Evolutionary conservation across 768 basidiomycete species (phyloP).

Genomic region (Suillus sp.): DNA sequence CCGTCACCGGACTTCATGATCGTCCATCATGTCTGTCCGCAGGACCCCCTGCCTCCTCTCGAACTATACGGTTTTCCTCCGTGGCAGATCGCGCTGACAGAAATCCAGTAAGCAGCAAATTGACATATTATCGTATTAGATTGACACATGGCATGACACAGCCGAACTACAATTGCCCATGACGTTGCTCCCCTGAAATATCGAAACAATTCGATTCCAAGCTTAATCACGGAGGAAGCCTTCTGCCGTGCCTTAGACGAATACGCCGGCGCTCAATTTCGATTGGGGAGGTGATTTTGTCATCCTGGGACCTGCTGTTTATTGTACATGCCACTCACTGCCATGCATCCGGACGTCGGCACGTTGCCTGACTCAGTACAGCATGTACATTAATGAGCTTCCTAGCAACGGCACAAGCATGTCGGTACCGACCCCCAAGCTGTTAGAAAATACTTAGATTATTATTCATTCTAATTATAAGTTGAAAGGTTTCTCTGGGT

Average conservation of each 20-base stretch:
- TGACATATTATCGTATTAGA: background rate
- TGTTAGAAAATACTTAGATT: background rate
- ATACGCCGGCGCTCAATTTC: slow-evolving; percentile 74
- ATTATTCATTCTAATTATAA: background rate
- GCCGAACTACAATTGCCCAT: slow-evolving; percentile 27
- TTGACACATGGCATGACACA: slow-evolving; percentile 11
- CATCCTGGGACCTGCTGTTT: slow-evolving; percentile 3
- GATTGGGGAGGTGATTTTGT: slow-evolving; percentile 64
- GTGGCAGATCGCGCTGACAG: slow-evolving; percentile 83
- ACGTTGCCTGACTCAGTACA: background rate
- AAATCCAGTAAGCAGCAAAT: slow-evolving; percentile 63
- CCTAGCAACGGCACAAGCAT: background rate
- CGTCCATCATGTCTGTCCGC: slow-evolving; percentile 56
- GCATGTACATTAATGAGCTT: background rate
- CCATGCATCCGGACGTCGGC: background rate
- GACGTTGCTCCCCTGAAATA: slow-evolving; percentile 7
- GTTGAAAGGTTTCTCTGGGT: too few relatives aligned
- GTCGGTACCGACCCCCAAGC: background rate
- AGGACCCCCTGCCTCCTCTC: slow-evolving; percentile 44
- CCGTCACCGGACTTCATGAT: slow-evolving; percentile 78
- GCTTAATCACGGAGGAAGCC: slow-evolving; percentile 50
- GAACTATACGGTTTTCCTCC: slow-evolving; percentile 81
- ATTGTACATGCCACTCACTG: background rate
- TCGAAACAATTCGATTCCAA: too few relatives aligned
- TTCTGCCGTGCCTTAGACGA: slow-evolving; percentile 76